A percentile compares a stretch with the other conserved stretches of the same genome.
Evolutionary conservation across 352 stramenopile species (phyloP).

Genomic region (Saprolegnia parasitica): DNA sequence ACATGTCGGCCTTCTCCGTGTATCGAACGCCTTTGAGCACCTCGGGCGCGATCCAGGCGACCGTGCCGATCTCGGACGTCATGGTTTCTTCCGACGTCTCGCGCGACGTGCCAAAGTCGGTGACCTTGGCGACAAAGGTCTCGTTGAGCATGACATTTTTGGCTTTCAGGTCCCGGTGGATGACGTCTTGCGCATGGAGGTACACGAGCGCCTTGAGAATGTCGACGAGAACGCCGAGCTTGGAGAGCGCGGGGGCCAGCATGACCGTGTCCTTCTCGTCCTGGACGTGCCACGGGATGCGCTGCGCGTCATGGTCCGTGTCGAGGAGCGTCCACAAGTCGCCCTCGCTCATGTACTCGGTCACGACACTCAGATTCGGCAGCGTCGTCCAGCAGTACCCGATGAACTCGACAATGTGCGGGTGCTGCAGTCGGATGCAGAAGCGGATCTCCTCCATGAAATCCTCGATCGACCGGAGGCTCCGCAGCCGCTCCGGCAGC

Average conservation of each 20-base stretch:
- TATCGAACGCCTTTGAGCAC: slow-evolving; percentile 30
- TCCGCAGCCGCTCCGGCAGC: slow-evolving; percentile 12
- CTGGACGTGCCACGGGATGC: neutral
- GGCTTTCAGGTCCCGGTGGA: slow-evolving; percentile 26
- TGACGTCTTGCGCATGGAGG: slow-evolving; percentile 24
- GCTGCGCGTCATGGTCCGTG: neutral
- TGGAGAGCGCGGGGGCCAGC: slow-evolving; percentile 4
- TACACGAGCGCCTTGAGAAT: slow-evolving; percentile 24
- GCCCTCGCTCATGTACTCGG: slow-evolving; percentile 89
- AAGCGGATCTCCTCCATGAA: slow-evolving; percentile 47
- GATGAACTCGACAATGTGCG: slow-evolving; percentile 83
- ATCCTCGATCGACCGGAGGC: slow-evolving; percentile 32
- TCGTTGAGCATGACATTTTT: slow-evolving; percentile 24
- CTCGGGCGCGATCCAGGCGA: slow-evolving; percentile 23
- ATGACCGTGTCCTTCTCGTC: neutral
- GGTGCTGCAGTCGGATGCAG: slow-evolving; percentile 74
- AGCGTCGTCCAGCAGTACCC: slow-evolving; percentile 41
- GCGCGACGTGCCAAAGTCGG: slow-evolving; percentile 17
- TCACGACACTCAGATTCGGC: slow-evolving; percentile 94
- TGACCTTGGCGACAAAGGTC: slow-evolving; percentile 17
- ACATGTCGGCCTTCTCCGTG: slow-evolving; percentile 28
- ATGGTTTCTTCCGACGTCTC: slow-evolving; percentile 26
- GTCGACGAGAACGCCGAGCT: slow-evolving; percentile 11
- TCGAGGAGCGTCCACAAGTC: slow-evolving; percentile 46
- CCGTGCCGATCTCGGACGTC: slow-evolving; percentile 24